Base-by-base conservation (phyloP, 805 yeast species). In the Sugiyamaella lignohabitans region DNA sequence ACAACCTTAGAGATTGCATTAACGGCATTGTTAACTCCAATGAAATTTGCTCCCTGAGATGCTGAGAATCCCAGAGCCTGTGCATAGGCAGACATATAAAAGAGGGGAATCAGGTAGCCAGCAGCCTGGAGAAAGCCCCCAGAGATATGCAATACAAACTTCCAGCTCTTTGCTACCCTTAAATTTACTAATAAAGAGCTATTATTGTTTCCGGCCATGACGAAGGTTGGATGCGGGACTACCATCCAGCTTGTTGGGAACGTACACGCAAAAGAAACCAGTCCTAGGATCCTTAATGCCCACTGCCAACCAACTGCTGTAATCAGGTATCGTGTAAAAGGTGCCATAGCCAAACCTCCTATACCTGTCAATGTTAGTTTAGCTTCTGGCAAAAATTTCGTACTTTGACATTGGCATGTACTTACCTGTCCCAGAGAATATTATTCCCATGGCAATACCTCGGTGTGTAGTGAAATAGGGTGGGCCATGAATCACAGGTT, bases 1-100 rank as follows among this genome's bases (percentile, higher is more conserved):
- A 76, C 49, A 18, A 68, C 63, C 43, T 85, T 64, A 2, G 52
- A 47, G 3, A 45, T 23, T n/a, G 57, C 56, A 50, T 51, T 52
- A 16, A 50, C 53, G 3, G 49, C 54, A 35, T 54, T 54, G 27
- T 50, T 53, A 11, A 54, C 18, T n/a, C 52, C 56, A 43, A 54
- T 54, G 29, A 50, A 52, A 10, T 35, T 34, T 4, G 57, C 57
- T 10, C 57, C 57, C 11, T 43, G 47, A 10, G 50, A 43, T n/a
- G 36, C 46, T 5, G 53, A 37, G 40, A 39, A 50, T 8, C 57
- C 57, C 18, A 54, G 37, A 10, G 57, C 46, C 17, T 41, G 39
- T 4, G 46, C 51, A 29, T 54, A 54, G 1, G 56, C 29, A 2
- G 57, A 54, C 56, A 54, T 53, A 44, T 27, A 53, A 29, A 47